Conservation (phyloP, 2,329 filamentous ascomycete genomes). For the Colletotrichum orbiculare region DNA sequence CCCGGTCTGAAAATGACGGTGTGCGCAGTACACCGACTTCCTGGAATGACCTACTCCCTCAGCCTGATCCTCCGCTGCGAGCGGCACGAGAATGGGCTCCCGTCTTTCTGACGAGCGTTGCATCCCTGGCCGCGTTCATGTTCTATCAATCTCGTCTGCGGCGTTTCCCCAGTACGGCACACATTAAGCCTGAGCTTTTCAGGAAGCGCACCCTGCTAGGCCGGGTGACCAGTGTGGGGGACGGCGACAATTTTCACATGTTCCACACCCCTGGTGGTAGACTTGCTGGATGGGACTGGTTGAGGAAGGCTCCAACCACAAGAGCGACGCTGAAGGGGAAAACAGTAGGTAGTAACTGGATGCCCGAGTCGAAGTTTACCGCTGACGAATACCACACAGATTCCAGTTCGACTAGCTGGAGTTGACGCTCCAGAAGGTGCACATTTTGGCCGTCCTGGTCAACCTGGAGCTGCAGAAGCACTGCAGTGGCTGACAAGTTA, state of each 20-base stretch:
- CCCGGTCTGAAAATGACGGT: conserved; percentile 40
- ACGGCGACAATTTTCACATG: conserved; percentile 94
- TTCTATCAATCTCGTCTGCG: conserved; percentile 83
- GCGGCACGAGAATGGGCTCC: conserved; percentile 64
- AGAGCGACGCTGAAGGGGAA: conserved; percentile 77
- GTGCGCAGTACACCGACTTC: conserved; percentile 41
- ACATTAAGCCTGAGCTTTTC: conserved; percentile 81
- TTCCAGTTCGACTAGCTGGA: conserved; percentile 89
- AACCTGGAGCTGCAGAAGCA: conserved; percentile 86
- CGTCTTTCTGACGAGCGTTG: conserved; percentile 56
- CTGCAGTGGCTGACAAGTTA: conserved; percentile 82
- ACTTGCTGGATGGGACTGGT: conserved; percentile 91
- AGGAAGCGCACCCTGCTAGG: conserved; percentile 83
- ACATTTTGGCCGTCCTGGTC: conserved; percentile 89
- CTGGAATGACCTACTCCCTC: conserved; percentile 36
- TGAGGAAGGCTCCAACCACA: conserved; percentile 77
- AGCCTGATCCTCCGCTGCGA: conserved; percentile 54
- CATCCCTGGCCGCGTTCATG: conserved; percentile 63
- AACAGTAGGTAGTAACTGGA: conserved; percentile 68
- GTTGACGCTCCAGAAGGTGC: conserved; percentile 93
- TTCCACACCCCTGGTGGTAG: conserved; percentile 95
- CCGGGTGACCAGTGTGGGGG: conserved; percentile 90
- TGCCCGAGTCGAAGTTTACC: background rate
- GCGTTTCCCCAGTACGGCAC: conserved; percentile 80
- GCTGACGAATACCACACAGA: conserved; percentile 58